These are phyloP conservation scores for Cryptococcus wingfieldii DNA, from an alignment of 1,284 basidiomycete genomes.

Conservation along the genomic window DNA sequence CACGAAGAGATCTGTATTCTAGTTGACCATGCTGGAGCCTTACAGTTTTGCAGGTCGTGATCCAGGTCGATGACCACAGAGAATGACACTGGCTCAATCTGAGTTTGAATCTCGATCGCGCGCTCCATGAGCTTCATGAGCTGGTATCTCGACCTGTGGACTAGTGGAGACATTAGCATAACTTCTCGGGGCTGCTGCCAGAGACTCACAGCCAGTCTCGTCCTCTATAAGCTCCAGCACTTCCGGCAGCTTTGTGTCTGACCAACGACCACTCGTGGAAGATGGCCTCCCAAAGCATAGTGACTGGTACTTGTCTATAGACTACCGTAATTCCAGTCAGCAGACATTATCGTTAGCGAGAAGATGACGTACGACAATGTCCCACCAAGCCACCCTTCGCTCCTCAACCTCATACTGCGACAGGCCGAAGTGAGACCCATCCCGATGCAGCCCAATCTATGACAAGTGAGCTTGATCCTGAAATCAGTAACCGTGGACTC, in stretches of 20 bases:
- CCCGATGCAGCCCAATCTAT: slow-evolving; percentile 46
- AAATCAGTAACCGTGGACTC: slow-evolving; percentile 1
- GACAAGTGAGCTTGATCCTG: slow-evolving; percentile 6
- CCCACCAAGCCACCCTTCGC: slow-evolving; percentile 46
- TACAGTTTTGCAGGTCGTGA: slow-evolving; percentile 38
- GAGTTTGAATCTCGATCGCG: slow-evolving; percentile 46
- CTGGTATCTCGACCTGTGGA: slow-evolving; percentile 39
- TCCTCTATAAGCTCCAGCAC: slow-evolving; percentile 24
- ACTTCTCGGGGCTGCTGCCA: not conserved
- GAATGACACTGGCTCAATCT: slow-evolving; percentile 33
- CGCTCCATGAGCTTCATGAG: slow-evolving; percentile 42
- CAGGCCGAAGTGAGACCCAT: slow-evolving; percentile 42
- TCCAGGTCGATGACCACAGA: slow-evolving; percentile 36
- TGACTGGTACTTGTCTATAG: slow-evolving; percentile 44
- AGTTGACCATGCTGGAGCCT: slow-evolving; percentile 4
- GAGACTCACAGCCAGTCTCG: slow-evolving; percentile 35
- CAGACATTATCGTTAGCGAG: not conserved
- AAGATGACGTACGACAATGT: slow-evolving; percentile 31
- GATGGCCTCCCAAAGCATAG: slow-evolving; percentile 45
- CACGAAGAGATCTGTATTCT: not conserved
- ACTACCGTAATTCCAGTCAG: slow-evolving; percentile 29
- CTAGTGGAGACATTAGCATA: slow-evolving; percentile 8
- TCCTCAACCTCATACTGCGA: slow-evolving; percentile 42
- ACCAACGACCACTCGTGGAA: slow-evolving; percentile 30
- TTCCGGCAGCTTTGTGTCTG: slow-evolving; percentile 41